phyloP scores from a whole-genome alignment of 805 yeast genomes.

The Candida broadrunensis region DNA sequence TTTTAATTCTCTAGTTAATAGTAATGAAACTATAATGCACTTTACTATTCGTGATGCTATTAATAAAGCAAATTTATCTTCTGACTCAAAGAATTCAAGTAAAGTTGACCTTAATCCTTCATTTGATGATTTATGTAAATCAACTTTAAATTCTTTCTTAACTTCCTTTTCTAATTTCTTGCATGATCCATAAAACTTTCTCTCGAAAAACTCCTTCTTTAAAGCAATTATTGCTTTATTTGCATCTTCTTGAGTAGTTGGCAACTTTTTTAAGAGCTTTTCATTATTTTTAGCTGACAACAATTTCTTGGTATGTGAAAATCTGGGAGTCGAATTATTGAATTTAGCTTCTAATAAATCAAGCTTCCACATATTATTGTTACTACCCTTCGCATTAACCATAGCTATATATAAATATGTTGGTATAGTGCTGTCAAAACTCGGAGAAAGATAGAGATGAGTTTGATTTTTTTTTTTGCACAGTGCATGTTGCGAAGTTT shows the following conservation, averaged over 20 bases:
- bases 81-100: constrained; percentile 17
- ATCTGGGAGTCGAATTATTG: constrained; percentile 42
- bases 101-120: constrained; percentile 11
- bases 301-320: constrained; percentile 45
- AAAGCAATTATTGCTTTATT: constrained; percentile 40
- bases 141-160: constrained; percentile 12
- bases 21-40: constrained; percentile 20
- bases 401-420: background rate
- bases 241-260: constrained; percentile 42
- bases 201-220: constrained; percentile 43
- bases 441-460: too few relatives aligned
- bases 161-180: constrained; percentile 41
- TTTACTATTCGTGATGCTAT: constrained; percentile 32
- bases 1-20: constrained; percentile 26
- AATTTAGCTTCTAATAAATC: constrained; percentile 56
- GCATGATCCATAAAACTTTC: constrained; percentile 47
- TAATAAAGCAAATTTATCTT: constrained; percentile 18
- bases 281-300: constrained; percentile 43
- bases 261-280: constrained; percentile 40
- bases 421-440: too few relatives aligned
- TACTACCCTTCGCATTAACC: constrained; percentile 1
- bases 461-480: background rate
- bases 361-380: constrained; percentile 43
- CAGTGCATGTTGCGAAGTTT: background rate
- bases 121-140: constrained; percentile 9